Base-by-base conservation (phyloP, 768 basidiomycete species). In the Saitozyma sp. region DNA sequence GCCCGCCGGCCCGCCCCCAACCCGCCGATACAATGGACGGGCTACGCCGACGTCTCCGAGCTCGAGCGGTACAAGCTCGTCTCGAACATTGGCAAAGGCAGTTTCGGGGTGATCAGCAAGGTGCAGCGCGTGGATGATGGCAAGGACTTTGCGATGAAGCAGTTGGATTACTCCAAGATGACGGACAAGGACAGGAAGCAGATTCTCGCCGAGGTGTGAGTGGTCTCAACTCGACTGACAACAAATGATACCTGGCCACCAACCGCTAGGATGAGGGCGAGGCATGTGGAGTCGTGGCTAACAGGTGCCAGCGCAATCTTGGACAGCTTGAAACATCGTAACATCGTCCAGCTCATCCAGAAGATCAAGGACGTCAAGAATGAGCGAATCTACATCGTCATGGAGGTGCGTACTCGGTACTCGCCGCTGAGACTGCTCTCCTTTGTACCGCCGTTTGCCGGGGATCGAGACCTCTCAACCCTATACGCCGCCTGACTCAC, bases 91-190 rank as follows among this genome's bases (percentile, higher is more conserved):
- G 96, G 96, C 5, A 97, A 94, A 71, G 96, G 96, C 37, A 91
- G 90, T 6, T 99, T 99, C 82, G 96, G 96, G 1, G 91, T 98
- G 64, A 99, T 99, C 67, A 87, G 92, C 63, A 97, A 97, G 82
- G 94, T 97, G 11, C 83, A 87, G 65, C 82, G 92, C 70, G 91
- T 90, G 78, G 80, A 84, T 13, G 93, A 96, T 79, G 90, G 91
- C 41, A 71, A 85, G 65, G 73, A 74, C 54, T 89, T 92, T 68
- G 94, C 94, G 5, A 83, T 92, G 41, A 96, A 99, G 75, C 93
- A 99, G 79, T 86, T 99, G 72, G 93, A 97, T 81, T 99, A 97
- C 80, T 92, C 95, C 74, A 86, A 90, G 54, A 97, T 99, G 95
- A 89, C 85, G 43, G 92, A 97, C 79, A 85, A 92, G 45, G 96